Evolutionary conservation across 2,329 filamentous ascomycete genomes (phyloP), one percentile per base, ranked within the genome.

Genomic region (Ceratocystis cacaofunesta): DNA sequence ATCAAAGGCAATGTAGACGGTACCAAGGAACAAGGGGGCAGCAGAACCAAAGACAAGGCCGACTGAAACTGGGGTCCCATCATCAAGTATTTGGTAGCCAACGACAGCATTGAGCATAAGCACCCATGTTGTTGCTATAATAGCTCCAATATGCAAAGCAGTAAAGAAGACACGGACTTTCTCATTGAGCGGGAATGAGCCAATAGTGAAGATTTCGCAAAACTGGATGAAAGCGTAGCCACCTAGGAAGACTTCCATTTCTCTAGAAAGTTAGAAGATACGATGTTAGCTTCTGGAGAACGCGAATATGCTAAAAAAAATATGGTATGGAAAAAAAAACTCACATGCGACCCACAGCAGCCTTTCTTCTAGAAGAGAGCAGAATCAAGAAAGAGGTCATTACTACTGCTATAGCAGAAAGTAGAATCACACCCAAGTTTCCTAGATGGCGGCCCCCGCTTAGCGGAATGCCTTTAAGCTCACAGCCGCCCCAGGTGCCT

Each of bases 181-280:
- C 63, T 80, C 77, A 70, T 83, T 78, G 22, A 96, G 77, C 2
- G 92, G 91, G 71, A 99, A 92, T 36, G 87, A 89, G 70, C 94
- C 94, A 44, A 97, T 85, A 0, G 91, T 92, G 77, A 99, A 96
- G 72, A 99, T 96, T 75, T 97, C 94, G 76, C 92, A 96, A 71
- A 99, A 89, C 71, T 89, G 85, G 68, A 97, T 85, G 67, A 97
- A 76, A 66, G 95, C 87, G 74, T 90, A 99, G 62, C 88, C 87
- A 52, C 89, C 68, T 62, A 99, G 83, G 77, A 99, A 97, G 43
- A 96, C 72, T 80, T 99, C 94, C 84, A 99, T 97, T 76, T 99
- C 94, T 75, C 94, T 95, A 72, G 32, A 65, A 8, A 62, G 36
- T 41, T 41, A 0, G 3, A 41, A 41, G 36, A 41, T 3, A 41